Evolutionary conservation across 2,329 filamentous ascomycete genomes (phyloP).

Genomic region (Fusarium equiseti): DNA sequence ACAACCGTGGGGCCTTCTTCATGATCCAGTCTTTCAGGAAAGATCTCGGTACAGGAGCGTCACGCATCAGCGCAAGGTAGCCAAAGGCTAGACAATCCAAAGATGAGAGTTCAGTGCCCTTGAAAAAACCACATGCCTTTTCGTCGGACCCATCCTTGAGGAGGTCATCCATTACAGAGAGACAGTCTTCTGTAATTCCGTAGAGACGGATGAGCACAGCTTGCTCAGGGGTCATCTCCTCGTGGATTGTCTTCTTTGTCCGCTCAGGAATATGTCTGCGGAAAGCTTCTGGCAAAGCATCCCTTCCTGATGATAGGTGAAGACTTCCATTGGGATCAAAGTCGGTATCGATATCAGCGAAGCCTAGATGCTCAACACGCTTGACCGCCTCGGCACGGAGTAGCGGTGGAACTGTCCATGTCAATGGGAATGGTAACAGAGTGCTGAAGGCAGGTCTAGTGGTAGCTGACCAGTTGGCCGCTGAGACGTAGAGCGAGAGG

Average conservation of each 20-base stretch:
- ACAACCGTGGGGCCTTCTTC: constrained; percentile 49
- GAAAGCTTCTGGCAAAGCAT: constrained; percentile 56
- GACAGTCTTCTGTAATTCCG: constrained; percentile 75
- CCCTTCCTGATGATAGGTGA: constrained; percentile 54
- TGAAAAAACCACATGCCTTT: constrained; percentile 51
- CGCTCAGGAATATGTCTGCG: constrained; percentile 53
- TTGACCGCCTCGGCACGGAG: constrained; percentile 77
- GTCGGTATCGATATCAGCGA: constrained; percentile 76
- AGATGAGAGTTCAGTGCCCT: constrained; percentile 43
- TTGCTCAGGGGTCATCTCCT: constrained; percentile 76
- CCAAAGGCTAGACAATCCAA: constrained; percentile 85
- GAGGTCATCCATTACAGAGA: constrained; percentile 76
- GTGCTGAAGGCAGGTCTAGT: constrained; percentile 85
- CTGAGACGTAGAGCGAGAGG: constrained; percentile 89
- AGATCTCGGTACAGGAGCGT: constrained; percentile 58
- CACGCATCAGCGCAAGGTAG: constrained; percentile 80
- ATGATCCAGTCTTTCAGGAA: constrained; percentile 58
- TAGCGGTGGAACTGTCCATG: constrained; percentile 84
- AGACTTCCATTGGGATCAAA: constrained; percentile 55
- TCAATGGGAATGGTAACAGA: constrained; percentile 86
- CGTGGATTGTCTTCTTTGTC: constrained; percentile 69
- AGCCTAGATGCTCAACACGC: constrained; percentile 76
- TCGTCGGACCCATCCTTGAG: constrained; percentile 44
- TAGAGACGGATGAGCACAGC: constrained; percentile 81
- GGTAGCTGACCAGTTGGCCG: constrained; percentile 82